Conservation (phyloP, 2,329 filamentous ascomycete species). For the Incumbomyces delicatus region DNA sequence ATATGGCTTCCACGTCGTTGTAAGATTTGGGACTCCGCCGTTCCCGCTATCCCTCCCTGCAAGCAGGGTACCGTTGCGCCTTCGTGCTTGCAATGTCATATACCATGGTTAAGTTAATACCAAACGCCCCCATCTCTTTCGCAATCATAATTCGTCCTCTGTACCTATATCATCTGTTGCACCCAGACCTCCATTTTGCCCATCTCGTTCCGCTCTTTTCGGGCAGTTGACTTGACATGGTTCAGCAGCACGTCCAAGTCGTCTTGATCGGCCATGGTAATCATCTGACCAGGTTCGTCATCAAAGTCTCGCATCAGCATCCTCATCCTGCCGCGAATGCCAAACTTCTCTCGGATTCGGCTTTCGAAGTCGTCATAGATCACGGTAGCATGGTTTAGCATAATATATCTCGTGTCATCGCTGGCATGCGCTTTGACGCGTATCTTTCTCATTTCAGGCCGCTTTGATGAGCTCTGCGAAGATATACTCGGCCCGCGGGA, state of each 20-base stretch:
- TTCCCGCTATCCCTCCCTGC: too few relatives aligned
- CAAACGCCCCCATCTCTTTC: too few relatives aligned
- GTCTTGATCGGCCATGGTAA: conserved; percentile 93
- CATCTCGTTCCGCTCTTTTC: conserved; percentile 66
- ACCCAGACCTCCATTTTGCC: conserved; percentile 86
- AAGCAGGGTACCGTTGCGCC: too few relatives aligned
- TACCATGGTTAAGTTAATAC: too few relatives aligned
- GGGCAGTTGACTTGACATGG: conserved; percentile 57
- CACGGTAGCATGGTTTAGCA: conserved; percentile 51
- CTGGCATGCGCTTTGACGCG: conserved; percentile 80
- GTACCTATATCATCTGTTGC: conserved; percentile 7
- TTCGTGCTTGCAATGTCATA: too few relatives aligned
- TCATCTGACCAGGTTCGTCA: conserved; percentile 65
- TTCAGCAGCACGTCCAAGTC: conserved; percentile 82
- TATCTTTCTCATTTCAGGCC: conserved; percentile 64
- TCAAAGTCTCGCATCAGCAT: conserved; percentile 77
- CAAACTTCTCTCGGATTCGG: conserved; percentile 79
- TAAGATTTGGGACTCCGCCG: too few relatives aligned
- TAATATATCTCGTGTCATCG: conserved; percentile 85
- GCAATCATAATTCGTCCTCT: too few relatives aligned
- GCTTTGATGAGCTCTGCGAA: conserved; percentile 22
- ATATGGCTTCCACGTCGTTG: too few relatives aligned
- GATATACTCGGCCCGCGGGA: conserved; percentile 10
- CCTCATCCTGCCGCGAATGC: conserved; percentile 49
- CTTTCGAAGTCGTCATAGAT: conserved; percentile 69